Evolutionary conservation across 1,139 yeast species (phyloP).

Genomic region (Yarrowia galli): DNA sequence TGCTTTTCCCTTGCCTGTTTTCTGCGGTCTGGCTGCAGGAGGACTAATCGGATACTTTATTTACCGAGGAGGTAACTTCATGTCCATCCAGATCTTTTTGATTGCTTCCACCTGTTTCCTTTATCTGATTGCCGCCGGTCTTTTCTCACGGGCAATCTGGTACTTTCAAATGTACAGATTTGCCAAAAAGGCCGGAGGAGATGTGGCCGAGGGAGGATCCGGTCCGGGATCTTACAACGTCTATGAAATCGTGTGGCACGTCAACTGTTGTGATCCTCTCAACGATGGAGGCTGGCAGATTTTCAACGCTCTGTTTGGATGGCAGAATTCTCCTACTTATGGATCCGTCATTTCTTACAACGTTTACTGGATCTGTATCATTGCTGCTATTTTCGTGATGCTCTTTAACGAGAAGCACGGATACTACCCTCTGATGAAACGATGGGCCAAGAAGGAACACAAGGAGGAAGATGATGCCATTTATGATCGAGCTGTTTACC

Average conservation of each 20-base stretch:
- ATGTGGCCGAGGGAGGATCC: slow-evolving; percentile 85
- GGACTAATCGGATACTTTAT: slow-evolving; percentile 67
- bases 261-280: slow-evolving; percentile 93
- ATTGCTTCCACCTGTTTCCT: slow-evolving; percentile 84
- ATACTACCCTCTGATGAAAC: slow-evolving; percentile 59
- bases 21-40: slow-evolving; percentile 75
- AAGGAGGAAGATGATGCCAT: neutral
- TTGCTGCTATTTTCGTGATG: slow-evolving; percentile 64
- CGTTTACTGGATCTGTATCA: slow-evolving; percentile 73
- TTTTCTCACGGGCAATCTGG: slow-evolving; percentile 91
- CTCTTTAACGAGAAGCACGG: slow-evolving; percentile 73
- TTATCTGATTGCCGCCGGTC: slow-evolving; percentile 87
- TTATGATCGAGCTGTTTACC: slow-evolving; percentile 18
- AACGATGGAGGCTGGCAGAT: slow-evolving; percentile 93
- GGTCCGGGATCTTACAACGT: slow-evolving; percentile 97
- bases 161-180: slow-evolving; percentile 76
- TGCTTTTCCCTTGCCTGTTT: slow-evolving; percentile 83
- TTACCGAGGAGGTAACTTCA: slow-evolving; percentile 78
- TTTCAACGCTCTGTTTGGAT: slow-evolving; percentile 88
- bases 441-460: slow-evolving; percentile 36
- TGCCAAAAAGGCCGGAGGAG: slow-evolving; percentile 77
- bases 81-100: slow-evolving; percentile 81
- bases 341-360: slow-evolving; percentile 86
- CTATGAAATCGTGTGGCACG: slow-evolving; percentile 86
- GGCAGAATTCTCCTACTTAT: slow-evolving; percentile 95